Evolutionary conservation across 495 filamentous ascomycete genomes (phyloP), one percentile per base, ranked within the genome.

Genomic region (Aspergillus bridgeri): DNA sequence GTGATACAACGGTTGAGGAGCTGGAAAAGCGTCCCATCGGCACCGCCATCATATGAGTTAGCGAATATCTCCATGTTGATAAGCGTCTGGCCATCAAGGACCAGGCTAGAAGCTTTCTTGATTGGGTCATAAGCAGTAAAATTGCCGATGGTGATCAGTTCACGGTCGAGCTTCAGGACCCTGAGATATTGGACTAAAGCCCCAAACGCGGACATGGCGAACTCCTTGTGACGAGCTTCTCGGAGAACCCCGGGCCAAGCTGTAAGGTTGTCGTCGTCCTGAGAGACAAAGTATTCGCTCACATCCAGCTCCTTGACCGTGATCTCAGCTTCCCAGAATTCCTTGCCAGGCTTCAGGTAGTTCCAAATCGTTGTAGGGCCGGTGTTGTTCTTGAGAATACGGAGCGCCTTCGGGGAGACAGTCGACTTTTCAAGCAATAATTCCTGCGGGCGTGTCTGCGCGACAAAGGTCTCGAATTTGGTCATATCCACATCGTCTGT

Each of bases 381-480:
- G 6, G 92, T 97, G 67, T 94, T 98, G 71, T 95, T 97, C 72
- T 97, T 98, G 61, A 99, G 71, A 50, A 98, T 98, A n/a, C 94
- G 89, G 58, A 94, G 65, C 2, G 89, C 89, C 67, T 91, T 92
- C 17, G 85, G 83, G 0, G 93, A 96, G 42, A 96, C 78, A 51
- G 78, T 85, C 8, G 86, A 87, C 73, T 96, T 98, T 69, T 99
- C 95, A 3, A 99, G 76, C 17, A 99, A 73, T 52, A 99, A 65
- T 69, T 99, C 95, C 23, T 89, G 89, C 2, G 95, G 95, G 17
- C 88, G 83, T 21, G 86, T 96, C 65, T 99, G 95, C 27, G 95
- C 95, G 19, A 99, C 86, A 53, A 98, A 90, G 0, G 95, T 99
- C 78, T 99, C 95, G 65, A 99, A 98, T 65, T 93, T 96, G 48